Base-by-base conservation (phyloP, 1,284 basidiomycete genomes). In the Chiua sp. region DNA sequence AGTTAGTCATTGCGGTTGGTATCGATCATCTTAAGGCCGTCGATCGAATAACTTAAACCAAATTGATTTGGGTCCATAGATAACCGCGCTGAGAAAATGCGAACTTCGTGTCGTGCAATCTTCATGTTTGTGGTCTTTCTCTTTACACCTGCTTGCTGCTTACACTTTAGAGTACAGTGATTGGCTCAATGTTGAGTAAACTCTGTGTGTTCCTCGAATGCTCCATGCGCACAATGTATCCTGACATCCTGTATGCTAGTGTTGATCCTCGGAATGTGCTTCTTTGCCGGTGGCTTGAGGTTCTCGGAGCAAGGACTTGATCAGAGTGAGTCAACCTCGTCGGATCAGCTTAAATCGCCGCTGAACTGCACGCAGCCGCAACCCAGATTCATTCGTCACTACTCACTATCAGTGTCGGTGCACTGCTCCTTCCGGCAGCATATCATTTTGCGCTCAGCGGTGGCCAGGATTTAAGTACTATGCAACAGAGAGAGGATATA, bases 21-120 rank as follows among this genome's bases (percentile, higher is more conserved):
- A 28, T 60, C 49, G 37, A 22, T 12, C 18, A 28, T 30, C 46
- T 55, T 18, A 44, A 12, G n/a, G 47, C 28, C 20, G 16, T 7
- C 35, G 13, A 46, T 33, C n/a, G 28, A 55, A 52, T 48, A 30
- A 7, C 7, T 33, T 33, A 33, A 4, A 18, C 64, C 63, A 44
- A 72, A 61, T 28, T 67, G 7, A 66, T 65, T 32, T 50, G 10
- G 3, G 46, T 73, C 56, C 23, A 72, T 77, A 93, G 84, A 87
- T 94, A 60, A 88, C 87, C 55, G 93, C 93, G 0, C 78, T 96
- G 56, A 82, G 87, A 51, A 92, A 92, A 75, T 94, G 93, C 65
- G 90, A 96, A 71, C 82, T 96, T 30, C 84, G 87, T 56, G 85
- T 96, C 44, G 93, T 96, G 2, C 94, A 96, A 71, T 88, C 90